phyloP scores from a whole-genome alignment of 768 basidiomycete species.

The Serendipita vermifera region DNA sequence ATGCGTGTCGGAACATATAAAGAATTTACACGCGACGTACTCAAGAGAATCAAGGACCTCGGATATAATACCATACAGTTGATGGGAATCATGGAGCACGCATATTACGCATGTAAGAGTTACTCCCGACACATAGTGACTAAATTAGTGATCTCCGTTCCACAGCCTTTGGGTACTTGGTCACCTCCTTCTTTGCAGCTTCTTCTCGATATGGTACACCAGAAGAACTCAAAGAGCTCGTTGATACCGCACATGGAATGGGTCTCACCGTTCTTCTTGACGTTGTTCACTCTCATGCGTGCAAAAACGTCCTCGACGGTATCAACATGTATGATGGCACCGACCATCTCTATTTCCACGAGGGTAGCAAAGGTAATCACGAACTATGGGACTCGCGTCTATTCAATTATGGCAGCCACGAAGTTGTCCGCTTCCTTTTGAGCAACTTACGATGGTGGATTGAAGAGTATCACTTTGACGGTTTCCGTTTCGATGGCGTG shows the following conservation, averaged over 20 bases:
- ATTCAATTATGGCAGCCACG: constrained; percentile 93
- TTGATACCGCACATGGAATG: constrained; percentile 90
- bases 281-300: constrained; percentile 95
- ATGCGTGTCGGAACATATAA: constrained; percentile 85
- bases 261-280: constrained; percentile 90
- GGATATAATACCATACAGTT: constrained; percentile 97
- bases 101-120: constrained; percentile 85
- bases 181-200: constrained; percentile 93
- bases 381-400: constrained; percentile 96
- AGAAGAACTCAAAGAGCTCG: constrained; percentile 87
- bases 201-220: constrained; percentile 93
- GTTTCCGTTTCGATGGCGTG: constrained; percentile 97
- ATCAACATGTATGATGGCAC: constrained; percentile 95
- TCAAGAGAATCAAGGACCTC: constrained; percentile 78
- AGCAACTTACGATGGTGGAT: constrained; percentile 93
- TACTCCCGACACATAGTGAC: constrained; percentile 1
- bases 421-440: constrained; percentile 87
- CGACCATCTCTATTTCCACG: constrained; percentile 96
- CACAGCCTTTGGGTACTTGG: constrained; percentile 95
- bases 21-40: constrained; percentile 75
- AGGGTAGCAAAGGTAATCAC: constrained; percentile 77
- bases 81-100: constrained; percentile 98
- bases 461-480: constrained; percentile 92
- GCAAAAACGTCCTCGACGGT: constrained; percentile 93
- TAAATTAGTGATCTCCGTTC: constrained; percentile 14